Percentiles rank a stretch among this genome's conserved stretches.
Evolutionary conservation across 208 protist species (phyloP).

Genomic region (Histomonas meleagridis): DNA sequence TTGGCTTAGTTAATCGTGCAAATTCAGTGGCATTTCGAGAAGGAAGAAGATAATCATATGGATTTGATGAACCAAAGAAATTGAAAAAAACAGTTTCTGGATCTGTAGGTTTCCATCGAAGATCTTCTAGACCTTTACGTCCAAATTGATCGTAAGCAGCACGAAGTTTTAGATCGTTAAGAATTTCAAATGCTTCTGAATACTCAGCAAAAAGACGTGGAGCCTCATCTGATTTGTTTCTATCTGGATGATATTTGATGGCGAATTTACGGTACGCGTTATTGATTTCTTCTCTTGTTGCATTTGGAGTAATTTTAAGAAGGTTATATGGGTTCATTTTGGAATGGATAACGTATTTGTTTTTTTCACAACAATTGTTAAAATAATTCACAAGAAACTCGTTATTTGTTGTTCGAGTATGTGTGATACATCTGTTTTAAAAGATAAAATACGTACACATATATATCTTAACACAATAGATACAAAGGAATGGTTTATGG

Average conservation of each 20-base stretch:
- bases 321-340: constrained; percentile 21
- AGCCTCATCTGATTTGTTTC: background rate
- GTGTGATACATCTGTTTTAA: background rate
- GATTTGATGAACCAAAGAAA: background rate
- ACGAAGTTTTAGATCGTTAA: background rate
- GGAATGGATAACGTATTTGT: too few species aligned
- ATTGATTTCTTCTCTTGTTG: background rate
- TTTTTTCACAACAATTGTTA: too few species aligned
- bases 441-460: background rate
- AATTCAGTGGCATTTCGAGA: background rate
- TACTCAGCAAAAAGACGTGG: background rate
- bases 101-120: background rate
- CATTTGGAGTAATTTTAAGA: background rate
- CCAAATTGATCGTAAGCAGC: constrained; percentile 19
- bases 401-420: too few species aligned
- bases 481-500: background rate
- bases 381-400: too few species aligned
- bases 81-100: background rate
- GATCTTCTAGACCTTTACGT: background rate
- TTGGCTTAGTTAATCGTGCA: background rate
- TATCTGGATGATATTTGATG: background rate
- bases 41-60: constrained; percentile 13
- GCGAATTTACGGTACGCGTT: background rate
- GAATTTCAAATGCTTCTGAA: background rate
- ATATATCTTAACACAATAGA: background rate